Evolutionary conservation across 352 stramenopile genomes (phyloP), one percentile per base, ranked within the genome.

Genomic region (Globisporangium carolinianum): DNA sequence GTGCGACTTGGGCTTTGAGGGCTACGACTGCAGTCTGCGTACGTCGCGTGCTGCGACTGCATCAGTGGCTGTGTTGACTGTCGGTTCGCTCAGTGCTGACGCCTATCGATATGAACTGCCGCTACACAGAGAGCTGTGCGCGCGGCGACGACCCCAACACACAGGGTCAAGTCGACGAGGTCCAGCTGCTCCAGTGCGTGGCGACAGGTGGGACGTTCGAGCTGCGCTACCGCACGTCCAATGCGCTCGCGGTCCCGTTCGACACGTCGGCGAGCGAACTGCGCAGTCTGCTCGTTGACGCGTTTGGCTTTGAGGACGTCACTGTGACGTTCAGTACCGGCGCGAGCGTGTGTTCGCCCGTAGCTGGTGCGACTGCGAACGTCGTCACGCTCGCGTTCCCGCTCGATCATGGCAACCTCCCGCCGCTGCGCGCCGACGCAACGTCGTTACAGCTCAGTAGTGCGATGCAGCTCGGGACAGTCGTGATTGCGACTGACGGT

Each of bases 1-100:
- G 56, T 98, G 92, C 62, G 87, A 97, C 55, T 67, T 77, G 47
- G 89, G 89, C 11, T 98, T 87, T 62, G 77, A 82, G 62, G 92
- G 91, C n/a, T 83, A 96, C 53, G 87, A 96, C 64, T 98, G 94
- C 73, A 87, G 55, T 41, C 69, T 74, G 15, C 61, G 83, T 90
- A 71, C 36, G 76, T 69, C 47, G 1, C 2, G 17, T 14, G 12
- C 24, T 12, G 32, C 10, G 17, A 3, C 0, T 55, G 6, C 24
- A 37, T 5, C 3, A 17, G 41, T 51, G 15, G 0, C 37, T 56
- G 5, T 36, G 17, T 60, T 2, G 43, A 36, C n/a, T 58, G 2
- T 38, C n/a, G 35, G 9, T 17, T 47, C 36, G 4, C 24, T 32
- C 24, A 32, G 24, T 32, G 24, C 24, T 32, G 24, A 32, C 11